Evolutionary conservation across 768 basidiomycete genomes (phyloP).

Genomic region (Glaciozyma antarctica): DNA sequence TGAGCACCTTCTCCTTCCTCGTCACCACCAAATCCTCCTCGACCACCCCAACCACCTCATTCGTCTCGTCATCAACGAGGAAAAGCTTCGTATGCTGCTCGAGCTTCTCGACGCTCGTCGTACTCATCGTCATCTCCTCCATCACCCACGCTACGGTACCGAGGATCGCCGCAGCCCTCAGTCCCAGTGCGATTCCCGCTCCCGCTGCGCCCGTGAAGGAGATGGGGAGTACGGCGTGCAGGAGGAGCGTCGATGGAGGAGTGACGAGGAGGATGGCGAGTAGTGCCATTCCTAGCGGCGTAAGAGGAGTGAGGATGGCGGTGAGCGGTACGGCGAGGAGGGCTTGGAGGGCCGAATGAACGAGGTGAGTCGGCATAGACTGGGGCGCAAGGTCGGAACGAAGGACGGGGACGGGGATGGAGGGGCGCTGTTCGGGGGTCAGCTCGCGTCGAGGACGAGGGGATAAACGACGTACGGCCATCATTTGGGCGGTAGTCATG

Average conservation of each 20-base stretch:
- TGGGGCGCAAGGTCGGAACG: neutral
- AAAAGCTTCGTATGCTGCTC: neutral
- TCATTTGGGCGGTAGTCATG: conserved; percentile 17
- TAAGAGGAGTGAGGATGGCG: conserved; percentile 6
- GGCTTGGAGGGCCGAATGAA: neutral
- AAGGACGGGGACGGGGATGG: conserved; percentile 6
- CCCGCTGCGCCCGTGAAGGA: neutral
- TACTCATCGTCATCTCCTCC: conserved; percentile 2
- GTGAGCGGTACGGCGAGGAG: conserved; percentile 8
- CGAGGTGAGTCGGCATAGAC: conserved; percentile 4
- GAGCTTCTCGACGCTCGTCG: neutral
- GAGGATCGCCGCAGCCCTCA: neutral
- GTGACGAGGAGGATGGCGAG: neutral
- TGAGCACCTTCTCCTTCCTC: neutral
- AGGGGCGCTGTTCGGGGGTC: conserved; percentile 5
- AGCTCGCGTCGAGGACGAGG: neutral
- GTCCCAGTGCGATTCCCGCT: neutral
- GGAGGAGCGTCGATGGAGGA: neutral
- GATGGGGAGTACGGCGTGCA: conserved; percentile 17
- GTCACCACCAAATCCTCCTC: neutral
- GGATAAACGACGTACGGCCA: conserved; percentile 5
- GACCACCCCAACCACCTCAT: neutral
- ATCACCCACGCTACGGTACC: conserved; percentile 1
- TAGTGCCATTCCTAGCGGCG: neutral
- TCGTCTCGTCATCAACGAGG: neutral